phyloP scores from a whole-genome alignment of 2,329 filamentous ascomycete species.

The Colletotrichum destructivum region DNA sequence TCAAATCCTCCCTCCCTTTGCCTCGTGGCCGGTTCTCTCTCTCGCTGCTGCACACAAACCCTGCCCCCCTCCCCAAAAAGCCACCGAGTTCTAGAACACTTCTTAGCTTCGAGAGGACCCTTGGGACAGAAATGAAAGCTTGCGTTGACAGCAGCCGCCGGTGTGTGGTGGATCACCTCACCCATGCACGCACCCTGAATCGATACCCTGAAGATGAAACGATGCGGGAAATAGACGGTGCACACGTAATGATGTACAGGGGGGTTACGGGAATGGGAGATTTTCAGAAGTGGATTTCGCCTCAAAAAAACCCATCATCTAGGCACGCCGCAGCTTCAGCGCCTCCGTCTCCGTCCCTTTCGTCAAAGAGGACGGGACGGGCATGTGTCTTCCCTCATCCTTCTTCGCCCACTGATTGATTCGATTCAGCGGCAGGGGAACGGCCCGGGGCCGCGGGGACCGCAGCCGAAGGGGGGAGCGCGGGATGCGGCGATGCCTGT shows the following conservation, averaged over 20 bases:
- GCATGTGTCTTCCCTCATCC: not conserved
- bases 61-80: no score
- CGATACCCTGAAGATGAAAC: slow-evolving; percentile 3
- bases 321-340: not conserved
- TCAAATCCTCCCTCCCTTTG: not conserved
- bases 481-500: not conserved
- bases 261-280: not conserved
- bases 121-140: slow-evolving; percentile 1
- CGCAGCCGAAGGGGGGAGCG: no score
- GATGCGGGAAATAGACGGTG: not conserved
- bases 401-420: no score
- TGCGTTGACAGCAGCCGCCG: not conserved
- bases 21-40: no score
- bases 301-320: not conserved
- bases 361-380: not conserved
- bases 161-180: not conserved
- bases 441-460: not conserved
- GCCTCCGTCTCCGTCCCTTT: not conserved
- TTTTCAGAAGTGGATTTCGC: not conserved
- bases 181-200: slow-evolving; percentile 1
- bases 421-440: not conserved
- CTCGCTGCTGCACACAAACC: not conserved
- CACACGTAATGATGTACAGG: not conserved
- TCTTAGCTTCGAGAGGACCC: not conserved
- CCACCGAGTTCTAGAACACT: slow-evolving; percentile 8